A percentile compares a stretch with the other conserved stretches of the same genome.
phyloP scores from a whole-genome alignment of 2,329 filamentous ascomycete genomes.

The Clarireedia sp. region DNA sequence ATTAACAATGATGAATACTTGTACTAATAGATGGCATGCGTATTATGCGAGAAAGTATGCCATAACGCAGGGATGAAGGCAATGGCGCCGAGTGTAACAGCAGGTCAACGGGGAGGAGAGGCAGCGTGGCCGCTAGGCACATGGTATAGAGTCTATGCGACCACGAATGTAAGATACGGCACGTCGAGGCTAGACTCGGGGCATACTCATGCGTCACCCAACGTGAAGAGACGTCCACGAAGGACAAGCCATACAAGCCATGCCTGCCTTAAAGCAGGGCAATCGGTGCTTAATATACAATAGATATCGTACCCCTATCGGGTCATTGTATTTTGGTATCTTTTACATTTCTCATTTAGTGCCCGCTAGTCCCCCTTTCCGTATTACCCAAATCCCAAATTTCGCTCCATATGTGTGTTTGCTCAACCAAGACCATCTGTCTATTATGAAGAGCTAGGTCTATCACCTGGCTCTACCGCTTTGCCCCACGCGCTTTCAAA shows the following conservation, averaged over 20 bases:
- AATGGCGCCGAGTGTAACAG: no score
- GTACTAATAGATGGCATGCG: not conserved
- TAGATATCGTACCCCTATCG: not conserved
- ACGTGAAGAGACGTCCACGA: no score
- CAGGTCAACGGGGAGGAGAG: no score
- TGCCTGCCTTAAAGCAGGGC: not conserved
- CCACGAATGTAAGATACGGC: no score
- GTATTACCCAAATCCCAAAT: conserved; percentile 3
- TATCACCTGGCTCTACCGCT: conserved; percentile 39
- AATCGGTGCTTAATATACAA: not conserved
- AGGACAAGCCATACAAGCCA: no score
- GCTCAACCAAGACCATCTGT: conserved; percentile 6
- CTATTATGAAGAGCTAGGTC: conserved; percentile 9
- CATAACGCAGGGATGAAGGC: no score
- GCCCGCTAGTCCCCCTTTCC: not conserved
- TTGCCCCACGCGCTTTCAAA: conserved; percentile 67
- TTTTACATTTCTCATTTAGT: conserved; percentile 7
- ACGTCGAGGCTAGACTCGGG: no score
- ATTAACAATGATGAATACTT: not conserved
- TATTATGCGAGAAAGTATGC: no score
- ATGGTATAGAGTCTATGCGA: no score
- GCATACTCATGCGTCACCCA: no score
- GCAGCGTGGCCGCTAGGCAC: no score
- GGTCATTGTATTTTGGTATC: conserved; percentile 4
- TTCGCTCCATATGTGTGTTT: not conserved